Base-by-base conservation (phyloP, 257 asterid species). In the Linderniella brevidens region DNA sequence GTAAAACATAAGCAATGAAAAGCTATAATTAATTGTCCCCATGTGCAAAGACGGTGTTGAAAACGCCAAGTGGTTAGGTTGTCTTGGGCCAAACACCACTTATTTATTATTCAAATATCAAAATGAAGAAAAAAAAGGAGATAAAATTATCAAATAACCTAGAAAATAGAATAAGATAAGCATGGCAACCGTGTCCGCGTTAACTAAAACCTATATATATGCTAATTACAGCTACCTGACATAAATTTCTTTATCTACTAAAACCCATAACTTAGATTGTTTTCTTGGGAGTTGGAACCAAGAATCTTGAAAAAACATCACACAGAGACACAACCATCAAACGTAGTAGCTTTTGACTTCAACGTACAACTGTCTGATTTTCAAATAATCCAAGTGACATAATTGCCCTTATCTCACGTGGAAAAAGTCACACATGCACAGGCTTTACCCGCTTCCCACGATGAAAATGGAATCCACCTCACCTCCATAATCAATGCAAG, bases 271-370 rank as follows among this genome's bases (percentile, higher is more conserved):
- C 63, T 69, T 25, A 41, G 78, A 71, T 67, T 58, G 41, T 54
- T 61, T 66, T 64, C 63, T 57, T 66, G 61, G 56, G 40, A 39
- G 55, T 58, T 35, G 71, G 58, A 25, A 50, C 52, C 35, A 46
- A 66, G 81, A 74, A 71, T 74, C 79, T 64, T 61, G 66, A 59
- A 59, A n/a, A 25, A 49, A 58, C 45, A 54, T 25, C 6, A 25
- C 32, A 25, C 3, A 25, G 3, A 25, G 32, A 25, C 32, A 25
- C 32, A 25, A 58, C 56, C 54, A 58, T 60, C 58, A 54, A 45
- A 2, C 6, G 32, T 25, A 25, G 9, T 63, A 58, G 47, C 76
- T 73, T 66, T 72, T 53, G 79, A 73, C 72, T 25, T 25, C 32
- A 25, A 6, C 32, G 32, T 25, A 25, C 32, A 25, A 25, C 32